These are phyloP conservation scores for Drechslerella stenobrocha DNA, from an alignment of 2,329 filamentous ascomycete genomes.

Conservation along the genomic window DNA sequence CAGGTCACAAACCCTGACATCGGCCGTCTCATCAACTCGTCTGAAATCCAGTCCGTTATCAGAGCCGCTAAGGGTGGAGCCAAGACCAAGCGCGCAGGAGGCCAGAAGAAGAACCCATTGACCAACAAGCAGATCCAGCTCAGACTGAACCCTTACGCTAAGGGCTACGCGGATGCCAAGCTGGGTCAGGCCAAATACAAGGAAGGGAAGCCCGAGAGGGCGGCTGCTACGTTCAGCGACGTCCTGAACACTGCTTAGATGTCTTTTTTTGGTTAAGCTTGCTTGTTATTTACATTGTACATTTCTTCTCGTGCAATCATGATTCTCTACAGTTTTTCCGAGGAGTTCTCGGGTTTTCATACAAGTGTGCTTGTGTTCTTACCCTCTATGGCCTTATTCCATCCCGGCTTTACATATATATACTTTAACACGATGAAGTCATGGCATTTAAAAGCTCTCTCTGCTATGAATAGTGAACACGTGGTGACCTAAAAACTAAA, in stretches of 20 bases:
- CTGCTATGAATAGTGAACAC: too few species aligned
- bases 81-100: constrained; percentile 81
- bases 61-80: constrained; percentile 86
- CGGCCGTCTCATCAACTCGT: constrained; percentile 97
- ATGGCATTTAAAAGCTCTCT: too few species aligned
- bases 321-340: constrained; percentile 32
- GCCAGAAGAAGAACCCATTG: constrained; percentile 99
- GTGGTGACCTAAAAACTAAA: too few species aligned
- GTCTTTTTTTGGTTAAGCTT: constrained; percentile 1
- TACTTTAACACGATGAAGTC: too few species aligned
- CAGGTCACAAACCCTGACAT: constrained; percentile 93
- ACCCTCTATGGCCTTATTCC: too few species aligned
- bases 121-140: constrained; percentile 98
- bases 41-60: constrained; percentile 95
- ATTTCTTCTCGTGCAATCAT: constrained; percentile 32
- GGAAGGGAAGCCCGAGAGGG: constrained; percentile 63
- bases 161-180: constrained; percentile 84
- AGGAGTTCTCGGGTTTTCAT: constrained; percentile 22
- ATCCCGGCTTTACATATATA: too few species aligned
- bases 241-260: constrained; percentile 31
- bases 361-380: neutral
- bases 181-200: constrained; percentile 71
- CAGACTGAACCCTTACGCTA: constrained; percentile 96
- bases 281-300: neutral
- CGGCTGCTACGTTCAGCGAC: constrained; percentile 20